Evolutionary conservation across 2,329 filamentous ascomycete species (phyloP).

Genomic region (Exophiala aquamarina): DNA sequence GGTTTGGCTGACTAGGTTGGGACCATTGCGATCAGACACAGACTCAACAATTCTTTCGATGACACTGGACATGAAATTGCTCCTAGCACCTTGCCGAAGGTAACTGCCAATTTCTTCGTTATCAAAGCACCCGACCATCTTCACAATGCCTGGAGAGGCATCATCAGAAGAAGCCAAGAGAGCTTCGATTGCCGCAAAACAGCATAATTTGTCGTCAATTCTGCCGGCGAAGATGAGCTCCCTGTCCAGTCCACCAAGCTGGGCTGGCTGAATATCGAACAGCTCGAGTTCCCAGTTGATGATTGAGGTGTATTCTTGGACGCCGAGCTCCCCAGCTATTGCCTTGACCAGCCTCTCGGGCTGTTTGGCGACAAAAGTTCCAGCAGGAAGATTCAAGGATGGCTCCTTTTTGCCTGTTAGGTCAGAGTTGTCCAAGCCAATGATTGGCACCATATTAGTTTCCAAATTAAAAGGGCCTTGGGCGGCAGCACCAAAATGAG

Average conservation of each 20-base stretch:
- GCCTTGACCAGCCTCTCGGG: conserved; percentile 80
- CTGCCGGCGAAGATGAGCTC: conserved; percentile 94
- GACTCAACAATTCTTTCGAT: conserved; percentile 77
- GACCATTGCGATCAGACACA: conserved; percentile 39
- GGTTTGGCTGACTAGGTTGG: conserved; percentile 70
- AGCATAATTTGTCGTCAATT: conserved; percentile 97
- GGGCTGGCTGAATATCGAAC: conserved; percentile 84
- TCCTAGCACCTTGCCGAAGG: conserved; percentile 82
- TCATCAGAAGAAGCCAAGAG: conserved; percentile 66
- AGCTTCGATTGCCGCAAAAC: conserved; percentile 83
- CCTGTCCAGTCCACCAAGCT: conserved; percentile 78
- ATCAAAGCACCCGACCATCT: conserved; percentile 91
- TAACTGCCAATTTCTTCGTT: conserved; percentile 94
- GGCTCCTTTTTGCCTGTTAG: conserved; percentile 34
- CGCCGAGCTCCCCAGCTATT: conserved; percentile 74
- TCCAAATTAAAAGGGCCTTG: conserved; percentile 74
- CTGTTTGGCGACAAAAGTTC: conserved; percentile 78
- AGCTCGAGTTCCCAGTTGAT: conserved; percentile 97
- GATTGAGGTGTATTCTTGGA: conserved; percentile 71
- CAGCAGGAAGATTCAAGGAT: conserved; percentile 41
- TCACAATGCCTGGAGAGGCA: conserved; percentile 64
- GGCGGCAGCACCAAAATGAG: conserved; percentile 80
- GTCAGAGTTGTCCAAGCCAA: conserved; percentile 78
- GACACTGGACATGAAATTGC: conserved; percentile 81
- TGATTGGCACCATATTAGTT: conserved; percentile 91